Evolutionary conservation across 2,329 filamentous ascomycete species (phyloP).

Genomic region (Mycocentrospora acerina): DNA sequence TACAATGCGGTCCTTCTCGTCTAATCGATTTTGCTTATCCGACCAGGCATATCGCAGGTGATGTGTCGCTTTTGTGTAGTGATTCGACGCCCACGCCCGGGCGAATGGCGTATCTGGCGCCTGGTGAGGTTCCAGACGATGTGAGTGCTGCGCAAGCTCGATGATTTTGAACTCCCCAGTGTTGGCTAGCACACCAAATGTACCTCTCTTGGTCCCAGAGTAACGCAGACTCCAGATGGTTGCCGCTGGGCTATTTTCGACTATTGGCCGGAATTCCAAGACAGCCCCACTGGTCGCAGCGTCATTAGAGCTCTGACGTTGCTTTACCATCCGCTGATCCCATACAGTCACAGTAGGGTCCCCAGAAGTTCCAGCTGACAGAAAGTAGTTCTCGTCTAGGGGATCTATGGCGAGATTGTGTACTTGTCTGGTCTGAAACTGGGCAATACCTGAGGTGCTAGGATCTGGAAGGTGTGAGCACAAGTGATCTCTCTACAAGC

Average conservation of each 20-base stretch:
- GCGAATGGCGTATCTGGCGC: conserved; percentile 20
- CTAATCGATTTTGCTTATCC: conserved; percentile 45
- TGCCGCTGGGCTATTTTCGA: conserved; percentile 51
- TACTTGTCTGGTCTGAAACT: conserved; percentile 59
- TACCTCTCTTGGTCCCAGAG: conserved; percentile 59
- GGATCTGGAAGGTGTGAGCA: conserved; percentile 35
- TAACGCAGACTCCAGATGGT: conserved; percentile 65
- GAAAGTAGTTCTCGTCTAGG: conserved; percentile 79
- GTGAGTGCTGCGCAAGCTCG: conserved; percentile 55
- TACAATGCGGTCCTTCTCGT: conserved; percentile 54
- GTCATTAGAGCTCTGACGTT: conserved; percentile 39
- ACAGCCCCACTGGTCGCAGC: conserved; percentile 58
- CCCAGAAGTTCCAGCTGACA: conserved; percentile 71
- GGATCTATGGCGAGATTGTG: conserved; percentile 76
- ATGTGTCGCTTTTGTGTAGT: conserved; percentile 49
- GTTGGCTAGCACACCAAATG: conserved; percentile 60
- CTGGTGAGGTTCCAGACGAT: conserved; percentile 27
- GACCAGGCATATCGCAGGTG: conserved; percentile 49
- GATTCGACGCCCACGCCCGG: conserved; percentile 44
- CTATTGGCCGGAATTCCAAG: conserved; percentile 58
- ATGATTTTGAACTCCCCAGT: conserved; percentile 60
- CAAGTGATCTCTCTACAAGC: background rate
- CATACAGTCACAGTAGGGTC: conserved; percentile 75
- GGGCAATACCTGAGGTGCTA: conserved; percentile 48
- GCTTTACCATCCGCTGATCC: conserved; percentile 63